Percentiles rank a stretch among this genome's conserved stretches.
Evolutionary conservation across 768 basidiomycete species (phyloP).

Genomic region (Suillus bovinus): DNA sequence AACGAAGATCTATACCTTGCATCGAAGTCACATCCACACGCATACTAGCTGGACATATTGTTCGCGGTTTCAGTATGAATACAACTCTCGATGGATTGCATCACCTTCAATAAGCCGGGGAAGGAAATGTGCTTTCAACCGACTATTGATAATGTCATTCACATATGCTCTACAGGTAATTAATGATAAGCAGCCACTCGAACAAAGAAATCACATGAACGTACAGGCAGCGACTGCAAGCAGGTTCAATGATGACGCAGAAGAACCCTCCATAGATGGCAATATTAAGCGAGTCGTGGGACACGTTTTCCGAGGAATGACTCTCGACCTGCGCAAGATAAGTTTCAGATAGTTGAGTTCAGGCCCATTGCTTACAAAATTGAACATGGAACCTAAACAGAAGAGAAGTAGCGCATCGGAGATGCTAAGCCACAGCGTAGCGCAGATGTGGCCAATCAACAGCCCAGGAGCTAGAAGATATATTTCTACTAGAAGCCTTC

Average conservation of each 20-base stretch:
- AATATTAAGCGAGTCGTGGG: slow-evolving; percentile 14
- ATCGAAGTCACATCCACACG: slow-evolving; percentile 22
- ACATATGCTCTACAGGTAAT: slow-evolving; percentile 19
- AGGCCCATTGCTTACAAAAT: slow-evolving; percentile 17
- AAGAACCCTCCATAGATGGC: slow-evolving; percentile 31
- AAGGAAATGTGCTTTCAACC: slow-evolving; percentile 39
- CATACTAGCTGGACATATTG: slow-evolving; percentile 22
- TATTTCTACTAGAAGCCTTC: slow-evolving; percentile 18
- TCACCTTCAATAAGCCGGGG: slow-evolving; percentile 41
- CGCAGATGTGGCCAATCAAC: slow-evolving; percentile 26
- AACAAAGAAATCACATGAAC: slow-evolving; percentile 12
- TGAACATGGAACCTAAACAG: slow-evolving; percentile 33
- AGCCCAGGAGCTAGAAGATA: slow-evolving; percentile 21
- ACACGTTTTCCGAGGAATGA: not conserved
- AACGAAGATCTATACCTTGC: slow-evolving; percentile 16
- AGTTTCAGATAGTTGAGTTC: not conserved
- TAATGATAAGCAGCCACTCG: not conserved
- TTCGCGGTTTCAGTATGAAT: slow-evolving; percentile 18
- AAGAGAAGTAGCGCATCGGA: slow-evolving; percentile 38
- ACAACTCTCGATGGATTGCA: not conserved
- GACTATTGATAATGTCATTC: slow-evolving; percentile 25
- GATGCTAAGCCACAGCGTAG: slow-evolving; percentile 31
- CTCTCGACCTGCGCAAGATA: slow-evolving; percentile 18
- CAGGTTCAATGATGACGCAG: slow-evolving; percentile 24
- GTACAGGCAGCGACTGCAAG: slow-evolving; percentile 23